Evolutionary conservation across 1,139 yeast genomes (phyloP), one percentile per base, ranked within the genome.

Genomic region (Candida sp.): DNA sequence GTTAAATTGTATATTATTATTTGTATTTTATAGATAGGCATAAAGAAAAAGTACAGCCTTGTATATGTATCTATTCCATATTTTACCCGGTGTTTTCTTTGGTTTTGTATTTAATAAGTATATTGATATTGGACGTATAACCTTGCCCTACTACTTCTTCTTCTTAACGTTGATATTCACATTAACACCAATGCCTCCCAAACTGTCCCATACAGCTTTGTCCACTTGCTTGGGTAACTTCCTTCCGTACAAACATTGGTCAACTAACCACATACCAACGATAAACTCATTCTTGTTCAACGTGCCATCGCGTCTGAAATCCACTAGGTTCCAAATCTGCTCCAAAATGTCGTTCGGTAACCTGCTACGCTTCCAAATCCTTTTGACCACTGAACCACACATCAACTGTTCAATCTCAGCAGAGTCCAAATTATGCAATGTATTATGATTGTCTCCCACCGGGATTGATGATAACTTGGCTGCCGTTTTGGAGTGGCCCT

Each of bases 241-340:
- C 37, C 97, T 77, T 0, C 98, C 98, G 64, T 93, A 94, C n/a
- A 93, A 75, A 63, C 97, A 90, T 67, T 93, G 98, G 67, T 93
- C 98, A 1, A 93, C 94, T 6, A 91, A 70, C 98, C 98, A 93
- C 90, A 89, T 91, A 0, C 97, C 99, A 11, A 92, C 96, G 39
- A 93, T 72, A 62, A 94, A 94, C 56, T 93, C 93, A 44, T 85
- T 86, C 54, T 90, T 83, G 61, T 88, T 90, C 49, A 93, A 72
- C 0, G 91, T 83, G 0, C 97, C 96, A 66, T 90, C 96, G 46
- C 75, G 73, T 57, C 93, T 73, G 45, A 81, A 80, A 63, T 92
- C 97, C 17, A 92, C 96, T 49, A 92, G 72, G 42, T 83, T 80
- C 92, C 97, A 94, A 26, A 94, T 86, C 45, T 81, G 80, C 22